Base-by-base conservation (phyloP, 2,329 filamentous ascomycete species). In the Chalara sp. region DNA sequence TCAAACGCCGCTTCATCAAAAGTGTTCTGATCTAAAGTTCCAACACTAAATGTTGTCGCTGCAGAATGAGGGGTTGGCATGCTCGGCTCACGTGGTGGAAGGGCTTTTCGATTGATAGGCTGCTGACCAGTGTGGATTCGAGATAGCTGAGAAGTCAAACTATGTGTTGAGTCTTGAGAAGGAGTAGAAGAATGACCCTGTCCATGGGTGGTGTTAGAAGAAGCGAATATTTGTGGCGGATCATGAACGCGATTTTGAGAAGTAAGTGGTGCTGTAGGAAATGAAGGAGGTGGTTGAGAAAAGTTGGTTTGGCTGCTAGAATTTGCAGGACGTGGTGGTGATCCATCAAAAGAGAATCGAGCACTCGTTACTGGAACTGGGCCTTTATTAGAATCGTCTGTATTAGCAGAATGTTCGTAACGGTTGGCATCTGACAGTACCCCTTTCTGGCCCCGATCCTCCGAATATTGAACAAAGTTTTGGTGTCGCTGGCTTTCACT, bases 1-100 rank as follows among this genome's bases (percentile, higher is more conserved):
- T 78, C 73, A 53, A 81, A 68, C 11, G 72, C 75, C 51, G 72
- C 72, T 57, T 75, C 71, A 47, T 75, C 71, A 48, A 76, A 67
- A n/a, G 70, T 60, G 51, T 71, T 66, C 28, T 66, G 65, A 5
- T 64, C 69, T 47, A 72, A 64, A 51, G 69, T 73, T 35, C 65
- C 65, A 49, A 62, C 65, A 45, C 67, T 73, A 8, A 69, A 68
- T 8, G 66, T 59, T 6, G 70, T 67, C 29, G 59, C 50, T 13
- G 70, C 67, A 51, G 65, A 58, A 63, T 59, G 60, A 69, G 69
- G 48, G 65, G 59, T 61, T 62, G 70, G 52, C 66, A 68, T 62
- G 66, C 63, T 55, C 61, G 62, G 59, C 61, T 40, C 47, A 46
- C 71, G 68, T n/a, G 63, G 58, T 29, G 75, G 74, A 10, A 81